These are phyloP conservation scores for Cenococcum geophilum DNA, from an alignment of 495 filamentous ascomycete genomes.

Conservation along the genomic window DNA sequence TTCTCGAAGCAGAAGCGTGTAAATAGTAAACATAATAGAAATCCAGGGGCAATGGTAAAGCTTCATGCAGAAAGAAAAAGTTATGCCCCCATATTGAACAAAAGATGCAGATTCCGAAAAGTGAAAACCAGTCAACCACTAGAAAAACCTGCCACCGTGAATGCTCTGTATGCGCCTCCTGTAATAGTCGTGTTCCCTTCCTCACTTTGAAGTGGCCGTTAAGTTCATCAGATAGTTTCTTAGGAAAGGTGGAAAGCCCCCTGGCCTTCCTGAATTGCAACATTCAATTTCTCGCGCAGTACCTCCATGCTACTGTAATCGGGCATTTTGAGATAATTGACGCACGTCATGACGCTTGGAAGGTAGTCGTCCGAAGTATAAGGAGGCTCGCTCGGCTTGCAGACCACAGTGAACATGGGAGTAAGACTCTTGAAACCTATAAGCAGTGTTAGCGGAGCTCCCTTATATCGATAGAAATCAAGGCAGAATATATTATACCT, in stretches of 20 bases:
- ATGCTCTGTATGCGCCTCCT: slow-evolving; percentile 1
- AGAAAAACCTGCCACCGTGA: background rate
- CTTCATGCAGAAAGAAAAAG: background rate
- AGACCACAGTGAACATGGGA: slow-evolving; percentile 98
- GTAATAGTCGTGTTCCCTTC: background rate
- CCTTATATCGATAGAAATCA: slow-evolving; percentile 5
- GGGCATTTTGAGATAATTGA: slow-evolving; percentile 97
- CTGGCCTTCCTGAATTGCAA: slow-evolving; percentile 94
- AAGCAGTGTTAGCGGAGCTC: slow-evolving; percentile 22
- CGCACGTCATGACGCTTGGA: slow-evolving; percentile 98
- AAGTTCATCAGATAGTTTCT: slow-evolving; percentile 5
- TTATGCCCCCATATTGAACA: background rate
- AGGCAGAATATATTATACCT: slow-evolving; percentile 53
- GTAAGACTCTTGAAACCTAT: slow-evolving; percentile 93
- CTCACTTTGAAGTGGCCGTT: background rate
- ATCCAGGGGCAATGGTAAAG: background rate
- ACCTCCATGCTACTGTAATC: slow-evolving; percentile 82
- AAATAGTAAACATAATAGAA: background rate
- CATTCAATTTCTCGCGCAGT: slow-evolving; percentile 66
- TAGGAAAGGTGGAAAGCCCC: slow-evolving; percentile 96
- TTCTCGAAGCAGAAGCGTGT: background rate
- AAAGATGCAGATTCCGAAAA: background rate
- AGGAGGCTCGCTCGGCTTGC: slow-evolving; percentile 92
- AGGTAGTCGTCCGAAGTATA: slow-evolving; percentile 95
- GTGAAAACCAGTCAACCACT: background rate